Conservation (phyloP, 768 basidiomycete species). For the Tubosaeta sp. region DNA sequence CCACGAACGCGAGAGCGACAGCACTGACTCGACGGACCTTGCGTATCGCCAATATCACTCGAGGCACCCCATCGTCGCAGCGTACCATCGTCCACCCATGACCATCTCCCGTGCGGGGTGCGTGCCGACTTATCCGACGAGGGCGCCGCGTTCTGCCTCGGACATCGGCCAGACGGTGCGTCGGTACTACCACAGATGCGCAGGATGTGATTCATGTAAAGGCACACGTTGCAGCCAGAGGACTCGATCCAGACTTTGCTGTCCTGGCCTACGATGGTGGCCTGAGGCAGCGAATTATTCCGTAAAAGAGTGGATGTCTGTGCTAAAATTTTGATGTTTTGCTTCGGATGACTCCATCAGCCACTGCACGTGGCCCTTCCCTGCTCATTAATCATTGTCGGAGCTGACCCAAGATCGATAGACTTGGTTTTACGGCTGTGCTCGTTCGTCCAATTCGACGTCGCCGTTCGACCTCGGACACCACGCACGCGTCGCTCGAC, state of each 20-base stretch:
- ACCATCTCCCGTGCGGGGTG: conserved; percentile 20
- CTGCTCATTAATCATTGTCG: no score
- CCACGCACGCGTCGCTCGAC: no score
- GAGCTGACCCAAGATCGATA: no score
- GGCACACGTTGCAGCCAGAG: conserved; percentile 22
- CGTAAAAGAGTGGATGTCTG: no score
- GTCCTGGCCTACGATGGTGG: conserved; percentile 30
- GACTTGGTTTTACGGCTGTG: no score
- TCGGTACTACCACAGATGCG: neutral
- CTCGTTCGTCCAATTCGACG: no score
- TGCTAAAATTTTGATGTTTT: no score
- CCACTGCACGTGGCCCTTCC: no score
- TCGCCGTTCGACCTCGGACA: no score
- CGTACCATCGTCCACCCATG: conserved; percentile 20
- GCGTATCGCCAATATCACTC: conserved; percentile 24
- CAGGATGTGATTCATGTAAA: neutral
- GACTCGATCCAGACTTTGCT: conserved; percentile 31
- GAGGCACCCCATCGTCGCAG: conserved; percentile 26
- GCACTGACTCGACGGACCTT: conserved; percentile 9
- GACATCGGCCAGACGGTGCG: conserved; percentile 19
- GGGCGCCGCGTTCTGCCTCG: conserved; percentile 15
- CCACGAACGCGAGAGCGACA: neutral
- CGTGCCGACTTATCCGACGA: conserved; percentile 17
- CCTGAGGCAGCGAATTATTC: no score
- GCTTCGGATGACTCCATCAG: no score